Evolutionary conservation across 495 filamentous ascomycete genomes (phyloP), one percentile per base, ranked within the genome.

Genomic region (Xylaria telfairii): DNA sequence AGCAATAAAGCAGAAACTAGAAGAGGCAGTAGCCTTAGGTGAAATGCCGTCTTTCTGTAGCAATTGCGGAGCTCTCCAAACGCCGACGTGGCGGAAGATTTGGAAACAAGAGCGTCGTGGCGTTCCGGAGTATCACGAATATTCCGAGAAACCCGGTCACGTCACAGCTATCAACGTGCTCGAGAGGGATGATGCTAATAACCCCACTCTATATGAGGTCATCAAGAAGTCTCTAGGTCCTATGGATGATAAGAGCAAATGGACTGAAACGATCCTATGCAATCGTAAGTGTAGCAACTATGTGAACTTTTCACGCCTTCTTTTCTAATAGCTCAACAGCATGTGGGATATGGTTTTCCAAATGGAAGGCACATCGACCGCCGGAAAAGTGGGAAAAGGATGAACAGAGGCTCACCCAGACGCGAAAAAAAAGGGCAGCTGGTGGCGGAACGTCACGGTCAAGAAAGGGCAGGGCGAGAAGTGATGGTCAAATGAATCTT

Each of bases 31-130:
- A 41, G 81, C 84, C 26, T 84, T 86, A 63, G 95, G 95, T 2
- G 84, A 93, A 69, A 88, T 92, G 79, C 96, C 96, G 0, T 90
- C 90, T 4, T 98, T 89, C 74, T 99, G 96, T 78, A 88, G 88
- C 65, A 96, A 98, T 76, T 99, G 96, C 74, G 96, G 96, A 7
- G 91, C 92, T 19, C 96, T 99, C 69, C 92, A 97, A 75, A 99
- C 96, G 0, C 92, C 95, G 0, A 97, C 94, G 0, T 99, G 96
- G 96, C 88, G 96, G 42, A 96, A 95, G 71, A 92, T 94, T 2
- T 97, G 91, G 87, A 87, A 87, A 12, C 92, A 92, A 75, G 84
- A 91, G 8, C 81, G 89, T 28, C 75, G 81, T 19, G 92, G 92
- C 0, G 82, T 81, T 34, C 90, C 92, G 13, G 79, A 85, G 12